These are phyloP conservation scores for Mortierella sp. DNA, from an alignment of 371 early-diverging fungal species.

Conservation along the genomic window DNA sequence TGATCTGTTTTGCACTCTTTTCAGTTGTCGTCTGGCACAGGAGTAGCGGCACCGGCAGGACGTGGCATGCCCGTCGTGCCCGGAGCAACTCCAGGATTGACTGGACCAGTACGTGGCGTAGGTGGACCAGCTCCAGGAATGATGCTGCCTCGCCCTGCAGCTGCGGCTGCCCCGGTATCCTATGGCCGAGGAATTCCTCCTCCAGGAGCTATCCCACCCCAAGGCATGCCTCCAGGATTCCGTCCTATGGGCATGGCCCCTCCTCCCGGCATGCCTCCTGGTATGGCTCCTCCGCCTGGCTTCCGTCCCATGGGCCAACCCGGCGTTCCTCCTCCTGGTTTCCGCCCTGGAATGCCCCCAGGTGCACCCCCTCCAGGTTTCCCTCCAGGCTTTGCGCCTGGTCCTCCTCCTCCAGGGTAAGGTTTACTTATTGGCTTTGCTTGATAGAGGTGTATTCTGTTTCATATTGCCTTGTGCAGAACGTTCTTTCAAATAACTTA, in stretches of 20 bases:
- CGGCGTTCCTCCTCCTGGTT: slow-evolving; percentile 48
- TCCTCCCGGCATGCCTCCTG: slow-evolving; percentile 74
- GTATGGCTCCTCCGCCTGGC: slow-evolving; percentile 64
- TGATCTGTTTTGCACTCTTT: not conserved
- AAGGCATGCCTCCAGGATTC: slow-evolving; percentile 64
- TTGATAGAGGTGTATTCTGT: not conserved
- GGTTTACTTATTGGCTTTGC: not conserved
- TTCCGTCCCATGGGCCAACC: slow-evolving; percentile 45
- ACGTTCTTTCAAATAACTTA: not conserved
- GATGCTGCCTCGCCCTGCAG: slow-evolving; percentile 73
- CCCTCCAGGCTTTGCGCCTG: slow-evolving; percentile 54
- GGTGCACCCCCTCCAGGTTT: slow-evolving; percentile 60
- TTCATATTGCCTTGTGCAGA: not conserved
- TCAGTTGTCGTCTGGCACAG: slow-evolving; percentile 73
- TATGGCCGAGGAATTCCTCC: slow-evolving; percentile 77
- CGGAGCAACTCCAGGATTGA: slow-evolving; percentile 72
- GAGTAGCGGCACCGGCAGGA: slow-evolving; percentile 87
- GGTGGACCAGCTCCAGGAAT: slow-evolving; percentile 91
- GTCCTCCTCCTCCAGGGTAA: slow-evolving; percentile 52
- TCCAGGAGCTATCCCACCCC: slow-evolving; percentile 50
- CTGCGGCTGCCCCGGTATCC: slow-evolving; percentile 74
- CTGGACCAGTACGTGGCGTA: slow-evolving; percentile 92
- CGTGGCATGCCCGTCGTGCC: slow-evolving; percentile 89
- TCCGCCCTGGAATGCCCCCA: slow-evolving; percentile 36
- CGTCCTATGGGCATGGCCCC: slow-evolving; percentile 58